These are phyloP conservation scores for Scheffersomyces ergatensis DNA, from an alignment of 805 yeast genomes.

Conservation along the genomic window DNA sequence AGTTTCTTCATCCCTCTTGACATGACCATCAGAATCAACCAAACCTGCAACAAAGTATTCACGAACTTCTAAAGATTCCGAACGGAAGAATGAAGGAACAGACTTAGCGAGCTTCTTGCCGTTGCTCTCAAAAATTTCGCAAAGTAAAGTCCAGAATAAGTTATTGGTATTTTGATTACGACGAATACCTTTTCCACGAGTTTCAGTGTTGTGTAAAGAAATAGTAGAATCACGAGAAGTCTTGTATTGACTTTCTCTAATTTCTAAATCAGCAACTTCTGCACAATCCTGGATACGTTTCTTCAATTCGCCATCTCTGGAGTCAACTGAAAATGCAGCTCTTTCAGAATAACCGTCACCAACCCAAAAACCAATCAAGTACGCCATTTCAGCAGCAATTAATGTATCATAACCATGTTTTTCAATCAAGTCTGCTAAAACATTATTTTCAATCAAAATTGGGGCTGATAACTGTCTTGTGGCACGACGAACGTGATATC, in stretches of 20 bases:
- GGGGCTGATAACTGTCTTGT: constrained; percentile 36
- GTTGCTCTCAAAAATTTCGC: constrained; percentile 17
- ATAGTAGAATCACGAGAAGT: constrained; percentile 5
- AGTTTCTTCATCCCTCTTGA: constrained; percentile 11
- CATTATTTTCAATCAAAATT: constrained; percentile 28
- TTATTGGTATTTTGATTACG: constrained; percentile 4
- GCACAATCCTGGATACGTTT: constrained; percentile 20
- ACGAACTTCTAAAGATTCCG: constrained; percentile 38
- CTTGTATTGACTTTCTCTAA: background rate
- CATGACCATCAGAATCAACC: constrained; percentile 38
- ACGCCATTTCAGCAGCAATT: constrained; percentile 28
- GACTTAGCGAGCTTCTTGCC: constrained; percentile 7
- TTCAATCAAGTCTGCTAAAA: constrained; percentile 23
- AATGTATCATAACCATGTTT: constrained; percentile 11
- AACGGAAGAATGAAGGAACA: constrained; percentile 30
- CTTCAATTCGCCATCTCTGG: constrained; percentile 18
- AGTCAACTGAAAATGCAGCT: constrained; percentile 26
- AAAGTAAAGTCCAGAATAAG: constrained; percentile 24
- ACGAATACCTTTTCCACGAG: constrained; percentile 4
- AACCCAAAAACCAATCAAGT: constrained; percentile 41
- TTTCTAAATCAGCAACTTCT: constrained; percentile 3
- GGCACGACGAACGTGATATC: constrained; percentile 21
- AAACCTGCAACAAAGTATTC: constrained; percentile 46
- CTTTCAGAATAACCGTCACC: constrained; percentile 30
- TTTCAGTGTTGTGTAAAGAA: constrained; percentile 4